Base-by-base conservation (phyloP, 2,329 filamentous ascomycete genomes). In the Clonostachys byssicola region DNA sequence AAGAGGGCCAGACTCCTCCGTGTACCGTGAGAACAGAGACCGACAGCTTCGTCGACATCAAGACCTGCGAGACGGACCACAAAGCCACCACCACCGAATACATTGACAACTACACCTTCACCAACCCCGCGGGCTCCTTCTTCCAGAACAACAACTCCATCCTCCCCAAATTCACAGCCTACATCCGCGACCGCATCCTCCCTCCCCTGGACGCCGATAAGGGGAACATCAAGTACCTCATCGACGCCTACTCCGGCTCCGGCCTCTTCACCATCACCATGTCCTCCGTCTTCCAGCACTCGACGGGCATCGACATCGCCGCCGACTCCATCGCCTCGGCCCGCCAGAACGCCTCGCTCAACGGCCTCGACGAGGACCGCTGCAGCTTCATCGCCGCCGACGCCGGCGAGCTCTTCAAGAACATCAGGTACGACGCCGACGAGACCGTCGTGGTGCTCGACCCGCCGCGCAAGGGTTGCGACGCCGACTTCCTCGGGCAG, bases 121-220 rank as follows among this genome's bases (percentile, higher is more conserved):
- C 85, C 64, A 97, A 95, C 71, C 89, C 88, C 4, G 94, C 94
- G 12, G 92, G 92, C 50, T 84, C 89, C 45, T 99, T 99, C 74
- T 99, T 99, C 80, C 94, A 99, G 64, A 99, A 99, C 77, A 99
- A 99, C 79, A 97, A 97, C 75, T 95, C 91, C 47, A 97, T 99
- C 68, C 85, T 99, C 20, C 83, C 89, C 33, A 71, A 74, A 14
- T 95, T 97, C 68, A 95, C 91, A 13, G 78, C 83, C 54, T 96
- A 95, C 72, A 89, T 97, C 63, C 88, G 90, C 52, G 77, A 87
- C 36, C 81, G 87, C 65, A 88, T 92, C 59, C 74, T 92, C 3
- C 85, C 83, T 0, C 69, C 76, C 4, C 48, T 36, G 16, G 20
- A 41, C n/a, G 14, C 23, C 14, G 39, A 33, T 38, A 35, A 16